A percentile compares a stretch with the other conserved stretches of the same genome.
These are phyloP conservation scores for Pythium volutum DNA, from an alignment of 352 stramenopile genomes.

Conservation along the genomic window DNA sequence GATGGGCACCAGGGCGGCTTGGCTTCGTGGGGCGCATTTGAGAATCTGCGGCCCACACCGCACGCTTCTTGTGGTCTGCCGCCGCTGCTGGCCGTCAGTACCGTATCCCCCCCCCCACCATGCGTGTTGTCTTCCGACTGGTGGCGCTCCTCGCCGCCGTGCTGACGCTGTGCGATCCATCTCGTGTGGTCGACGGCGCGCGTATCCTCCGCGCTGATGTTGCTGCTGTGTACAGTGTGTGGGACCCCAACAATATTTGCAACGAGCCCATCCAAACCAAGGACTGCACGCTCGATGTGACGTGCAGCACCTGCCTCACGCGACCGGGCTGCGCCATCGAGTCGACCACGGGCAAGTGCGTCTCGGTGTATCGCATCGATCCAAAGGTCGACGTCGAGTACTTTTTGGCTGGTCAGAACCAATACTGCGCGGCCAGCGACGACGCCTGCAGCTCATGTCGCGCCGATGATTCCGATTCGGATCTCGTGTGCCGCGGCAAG, in stretches of 20 bases:
- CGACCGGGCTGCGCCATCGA: constrained; percentile 33
- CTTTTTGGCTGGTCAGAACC: constrained; percentile 16
- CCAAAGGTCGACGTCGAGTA: constrained; percentile 19
- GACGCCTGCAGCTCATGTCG: constrained; percentile 24
- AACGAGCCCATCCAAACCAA: background rate
- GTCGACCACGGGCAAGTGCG: constrained; percentile 35
- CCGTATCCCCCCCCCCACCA: too few species aligned
- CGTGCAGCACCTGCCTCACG: constrained; percentile 22
- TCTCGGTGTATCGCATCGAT: constrained; percentile 20
- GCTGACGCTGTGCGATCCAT: background rate
- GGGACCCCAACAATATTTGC: constrained; percentile 8
- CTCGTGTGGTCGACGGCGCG: background rate
- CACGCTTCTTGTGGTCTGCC: background rate
- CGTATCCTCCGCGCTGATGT: background rate
- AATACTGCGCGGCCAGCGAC: constrained; percentile 31
- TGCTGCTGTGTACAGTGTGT: constrained; percentile 6
- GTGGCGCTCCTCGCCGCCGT: background rate
- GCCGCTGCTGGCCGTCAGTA: too few species aligned
- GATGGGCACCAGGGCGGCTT: too few species aligned
- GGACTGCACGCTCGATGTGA: constrained; percentile 15
- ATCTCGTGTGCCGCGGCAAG: constrained; percentile 21
- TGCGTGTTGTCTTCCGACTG: background rate
- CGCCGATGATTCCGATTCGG: background rate
- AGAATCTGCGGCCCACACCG: background rate
- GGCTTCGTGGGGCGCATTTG: too few species aligned